These are phyloP conservation scores for Nannochloropsis salina DNA, from an alignment of 108 stramenopile genomes.

Conservation along the genomic window DNA sequence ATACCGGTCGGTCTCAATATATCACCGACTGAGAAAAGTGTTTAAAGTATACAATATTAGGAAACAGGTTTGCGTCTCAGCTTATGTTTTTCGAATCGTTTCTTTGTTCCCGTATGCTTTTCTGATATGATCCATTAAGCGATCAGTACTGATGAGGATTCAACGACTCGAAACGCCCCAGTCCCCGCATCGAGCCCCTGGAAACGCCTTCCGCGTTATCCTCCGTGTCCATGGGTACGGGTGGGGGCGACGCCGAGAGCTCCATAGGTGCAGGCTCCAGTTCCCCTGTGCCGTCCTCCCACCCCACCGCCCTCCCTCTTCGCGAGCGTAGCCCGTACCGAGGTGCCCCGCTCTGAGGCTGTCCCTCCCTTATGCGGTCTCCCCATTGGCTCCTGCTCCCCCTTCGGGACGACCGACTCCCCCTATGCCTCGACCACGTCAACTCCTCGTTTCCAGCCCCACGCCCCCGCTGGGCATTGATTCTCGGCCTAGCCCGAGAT, in stretches of 20 bases:
- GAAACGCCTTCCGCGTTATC: neutral
- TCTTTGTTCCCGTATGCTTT: too few species aligned
- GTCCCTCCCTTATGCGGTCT: neutral
- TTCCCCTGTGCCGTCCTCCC: neutral
- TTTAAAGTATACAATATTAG: too few species aligned
- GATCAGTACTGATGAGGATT: neutral
- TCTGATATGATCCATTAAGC: too few species aligned
- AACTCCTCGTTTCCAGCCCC: neutral
- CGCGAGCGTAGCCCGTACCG: neutral
- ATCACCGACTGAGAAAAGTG: too few species aligned
- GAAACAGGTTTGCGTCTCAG: too few species aligned
- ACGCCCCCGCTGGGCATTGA: neutral
- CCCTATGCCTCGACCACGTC: neutral
- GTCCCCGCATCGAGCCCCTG: neutral
- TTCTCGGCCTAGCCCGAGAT: neutral
- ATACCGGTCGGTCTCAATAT: too few species aligned
- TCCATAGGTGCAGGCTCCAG: conserved; percentile 1
- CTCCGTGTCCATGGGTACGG: neutral
- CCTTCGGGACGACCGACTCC: neutral
- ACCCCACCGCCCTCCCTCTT: neutral
- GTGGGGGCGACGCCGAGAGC: neutral
- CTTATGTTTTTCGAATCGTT: too few species aligned
- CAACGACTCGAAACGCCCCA: neutral
- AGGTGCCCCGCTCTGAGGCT: neutral
- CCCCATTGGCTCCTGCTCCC: neutral